These are phyloP conservation scores for Leccinum arenicola DNA, from an alignment of 768 basidiomycete species.

Conservation along the genomic window DNA sequence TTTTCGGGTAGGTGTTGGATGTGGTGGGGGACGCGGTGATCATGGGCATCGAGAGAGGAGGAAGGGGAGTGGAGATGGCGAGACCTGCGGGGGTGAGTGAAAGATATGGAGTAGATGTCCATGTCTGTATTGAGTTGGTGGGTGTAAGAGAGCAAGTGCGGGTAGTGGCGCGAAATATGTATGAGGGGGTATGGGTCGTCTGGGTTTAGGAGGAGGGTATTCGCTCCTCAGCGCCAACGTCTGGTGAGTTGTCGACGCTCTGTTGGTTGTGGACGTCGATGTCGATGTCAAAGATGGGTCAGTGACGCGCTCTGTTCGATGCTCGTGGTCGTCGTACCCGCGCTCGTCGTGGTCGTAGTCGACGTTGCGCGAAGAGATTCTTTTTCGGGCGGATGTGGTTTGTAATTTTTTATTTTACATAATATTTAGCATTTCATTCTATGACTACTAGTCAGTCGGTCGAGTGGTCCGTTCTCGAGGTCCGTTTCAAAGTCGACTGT, in stretches of 20 bases:
- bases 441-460: constrained; percentile 1
- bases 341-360: constrained; percentile 22
- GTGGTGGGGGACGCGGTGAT: constrained; percentile 45
- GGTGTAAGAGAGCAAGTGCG: neutral
- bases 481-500: constrained; percentile 8
- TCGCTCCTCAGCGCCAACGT: constrained; percentile 21
- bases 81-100: constrained; percentile 85
- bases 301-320: constrained; percentile 19
- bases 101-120: constrained; percentile 95
- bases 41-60: constrained; percentile 61
- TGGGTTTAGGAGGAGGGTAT: constrained; percentile 29
- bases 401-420: neutral
- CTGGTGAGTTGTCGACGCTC: constrained; percentile 2
- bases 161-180: constrained; percentile 2
- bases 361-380: constrained; percentile 17
- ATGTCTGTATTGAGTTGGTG: constrained; percentile 37
- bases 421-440: constrained; percentile 5
- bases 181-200: constrained; percentile 19
- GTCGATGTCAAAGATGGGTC: constrained; percentile 8
- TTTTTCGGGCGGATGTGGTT: constrained; percentile 19
- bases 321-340: constrained; percentile 17
- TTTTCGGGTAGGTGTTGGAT: constrained; percentile 32
- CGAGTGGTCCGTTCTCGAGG: constrained; percentile 28
- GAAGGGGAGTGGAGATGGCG: constrained; percentile 58
- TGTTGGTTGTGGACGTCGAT: neutral